Base-by-base conservation (phyloP, 129 eudicot species). In the Flaveria robusta region DNA sequence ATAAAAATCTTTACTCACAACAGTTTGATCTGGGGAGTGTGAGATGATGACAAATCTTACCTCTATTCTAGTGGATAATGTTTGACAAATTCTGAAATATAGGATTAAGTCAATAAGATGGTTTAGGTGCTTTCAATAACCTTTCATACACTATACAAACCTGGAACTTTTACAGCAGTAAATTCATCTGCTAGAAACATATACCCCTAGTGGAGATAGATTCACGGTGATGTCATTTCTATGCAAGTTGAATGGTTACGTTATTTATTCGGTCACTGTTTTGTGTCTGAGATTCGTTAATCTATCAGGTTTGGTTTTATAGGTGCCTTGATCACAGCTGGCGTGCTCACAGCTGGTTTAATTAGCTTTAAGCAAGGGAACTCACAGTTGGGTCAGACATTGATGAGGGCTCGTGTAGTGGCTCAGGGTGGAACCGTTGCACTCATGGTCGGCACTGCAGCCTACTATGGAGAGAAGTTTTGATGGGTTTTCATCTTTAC, bases 401-500 rank as follows among this genome's bases (percentile, higher is more conserved):
- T 94, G 65, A 91, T 94, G 99, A 74, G 98, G 81, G 98, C 98
- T 70, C 97, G 98, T 79, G 98, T 94, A 72, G 87, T 89, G 7
- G 98, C 85, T 15, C 99, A 94, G 76, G 99, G 99, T 75, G 99
- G 83, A 70, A 94, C 99, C 0, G 97, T 94, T 80, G 99, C 96
- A 1, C 86, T 94, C 66, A 94, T 94, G 99, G 97, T 94, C 54
- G 99, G 99, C 74, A 87, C 97, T 11, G 98, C 98, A 68, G 85
- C 87, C 77, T 89, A 88, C 80, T 91, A 89, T 24, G 99, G 99
- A 5, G 96, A 94, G 68, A 85, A 78, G 60, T 83, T 85, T 59
- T 86, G 72, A 65, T 51, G 77, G 62, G 4, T 45, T 56, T 52
- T 59, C 51, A 49, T 12, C 55, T 26, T 51, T 73, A 50, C 59